Base-by-base conservation (phyloP, 2,329 filamentous ascomycete genomes). In the Gaeumannomyces sp. region DNA sequence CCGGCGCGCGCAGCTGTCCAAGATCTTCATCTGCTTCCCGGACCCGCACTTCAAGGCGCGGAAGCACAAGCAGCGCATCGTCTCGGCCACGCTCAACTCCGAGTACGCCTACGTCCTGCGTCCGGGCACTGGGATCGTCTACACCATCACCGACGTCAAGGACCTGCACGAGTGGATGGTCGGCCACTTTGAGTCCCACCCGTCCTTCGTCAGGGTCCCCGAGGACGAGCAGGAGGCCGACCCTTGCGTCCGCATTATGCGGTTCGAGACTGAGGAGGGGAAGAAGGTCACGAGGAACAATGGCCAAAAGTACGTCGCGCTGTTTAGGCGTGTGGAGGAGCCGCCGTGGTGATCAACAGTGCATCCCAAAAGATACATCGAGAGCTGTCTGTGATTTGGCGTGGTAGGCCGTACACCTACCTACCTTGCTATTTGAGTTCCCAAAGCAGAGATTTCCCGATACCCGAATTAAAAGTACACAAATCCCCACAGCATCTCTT, bases 11-110 rank as follows among this genome's bases (percentile, higher is more conserved):
- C 93, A 97, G 74, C 85, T 99, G 19, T 85, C 84, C 68, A 96
- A 96, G 74, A 91, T 98, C 73, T 99, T 99, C 76, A 91, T 99
- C 71, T 99, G 95, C 80, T 99, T 99, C 74, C 95, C 95, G 0
- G 95, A 99, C 73, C 95, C 95, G 66, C 95, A 99, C 77, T 99
- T 99, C 82, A 99, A 99, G 78, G 87, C 92, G 16, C 86, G 94
- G 68, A 99, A 99, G 77, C 95, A 98, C 81, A 99, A 99, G 78
- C 93, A 93, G 56, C 84, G 95, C 56, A 99, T 99, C 71, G 92
- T 99, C 3, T 95, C 91, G 28, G 85, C 90, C 59, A 93, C 92
- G 19, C 80, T 99, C 64, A 93, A 92, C 72, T 91, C 93, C 0
- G 95, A 99, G 77, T 99, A 99, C 73, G 95, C 95, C 0, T 98